phyloP scores from a whole-genome alignment of 1,284 basidiomycete species.

The Anthracocystis panici-leucophaei region DNA sequence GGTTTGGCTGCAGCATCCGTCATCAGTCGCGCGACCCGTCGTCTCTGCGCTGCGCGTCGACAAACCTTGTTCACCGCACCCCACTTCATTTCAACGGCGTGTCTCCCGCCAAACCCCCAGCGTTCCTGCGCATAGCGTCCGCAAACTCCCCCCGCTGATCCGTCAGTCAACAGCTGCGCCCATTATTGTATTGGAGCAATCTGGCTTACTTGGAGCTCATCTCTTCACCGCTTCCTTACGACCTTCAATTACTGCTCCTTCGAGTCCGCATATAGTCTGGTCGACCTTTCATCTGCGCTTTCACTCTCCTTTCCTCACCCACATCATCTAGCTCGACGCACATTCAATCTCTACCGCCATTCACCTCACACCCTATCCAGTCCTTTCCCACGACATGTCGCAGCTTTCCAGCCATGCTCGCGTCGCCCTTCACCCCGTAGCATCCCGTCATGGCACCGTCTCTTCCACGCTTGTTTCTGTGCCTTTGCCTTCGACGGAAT shows the following conservation, averaged over 20 bases:
- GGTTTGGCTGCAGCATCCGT: constrained; percentile 3
- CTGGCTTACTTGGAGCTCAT: background rate
- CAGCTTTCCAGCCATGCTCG: constrained; percentile 38
- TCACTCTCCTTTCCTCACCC: background rate
- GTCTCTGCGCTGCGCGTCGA: background rate
- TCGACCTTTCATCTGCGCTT: background rate
- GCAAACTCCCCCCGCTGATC: too few species aligned
- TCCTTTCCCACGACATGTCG: constrained; percentile 35
- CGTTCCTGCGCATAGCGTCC: too few species aligned
- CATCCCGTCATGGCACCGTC: constrained; percentile 51
- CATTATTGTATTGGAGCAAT: too few species aligned
- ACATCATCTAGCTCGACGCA: constrained; percentile 1
- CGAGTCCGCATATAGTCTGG: background rate
- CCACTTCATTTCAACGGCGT: constrained; percentile 12
- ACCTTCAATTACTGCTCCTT: background rate
- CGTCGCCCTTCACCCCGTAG: constrained; percentile 61
- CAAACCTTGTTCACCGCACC: constrained; percentile 13
- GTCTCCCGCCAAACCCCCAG: too few species aligned
- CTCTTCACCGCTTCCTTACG: background rate
- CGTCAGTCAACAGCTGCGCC: too few species aligned
- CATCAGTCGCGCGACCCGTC: constrained; percentile 2
- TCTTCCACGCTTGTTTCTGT: constrained; percentile 55
- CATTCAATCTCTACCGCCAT: background rate
- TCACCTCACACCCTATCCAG: background rate
- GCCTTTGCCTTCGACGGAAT: constrained; percentile 18